Percentiles rank a stretch among this genome's conserved stretches.
Conservation (phyloP, 2,329 filamentous ascomycete genomes). For the Arachnomyces sp. region DNA sequence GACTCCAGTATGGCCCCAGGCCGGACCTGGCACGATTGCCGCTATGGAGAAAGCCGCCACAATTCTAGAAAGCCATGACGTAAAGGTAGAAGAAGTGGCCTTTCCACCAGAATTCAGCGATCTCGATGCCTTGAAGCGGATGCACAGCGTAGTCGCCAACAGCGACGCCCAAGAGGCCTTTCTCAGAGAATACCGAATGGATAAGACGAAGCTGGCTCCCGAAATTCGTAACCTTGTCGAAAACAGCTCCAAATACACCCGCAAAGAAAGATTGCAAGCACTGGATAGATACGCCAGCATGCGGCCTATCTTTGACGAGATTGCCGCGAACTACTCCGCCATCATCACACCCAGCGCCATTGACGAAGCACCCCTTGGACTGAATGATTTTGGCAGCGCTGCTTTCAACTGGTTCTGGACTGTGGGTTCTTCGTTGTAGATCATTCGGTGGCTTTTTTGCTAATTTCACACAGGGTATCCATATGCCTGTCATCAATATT, state of each 20-base stretch:
- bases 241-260: conserved; percentile 37
- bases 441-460: no score
- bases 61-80: conserved; percentile 40
- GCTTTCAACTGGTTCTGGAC: no score
- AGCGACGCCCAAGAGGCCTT: no score
- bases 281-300: conserved; percentile 50
- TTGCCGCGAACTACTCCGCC: conserved; percentile 49
- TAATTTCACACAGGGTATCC: no score
- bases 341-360: conserved; percentile 52
- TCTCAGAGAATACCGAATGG: no score
- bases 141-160: conserved; percentile 44
- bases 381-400: no score
- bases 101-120: conserved; percentile 44
- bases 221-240: conserved; percentile 40
- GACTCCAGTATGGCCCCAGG: conserved; percentile 45
- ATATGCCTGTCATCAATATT: no score
- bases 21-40: conserved; percentile 29
- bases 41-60: conserved; percentile 29
- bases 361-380: conserved; percentile 53
- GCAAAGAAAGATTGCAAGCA: conserved; percentile 45
- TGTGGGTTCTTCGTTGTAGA: no score
- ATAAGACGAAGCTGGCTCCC: conserved; percentile 49
- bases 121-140: conserved; percentile 47
- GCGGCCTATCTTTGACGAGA: conserved; percentile 48
- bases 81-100: conserved; percentile 49